Percentiles rank a stretch among this genome's conserved stretches.
Conservation (phyloP, 371 early-diverging fungal species). For the Blakeslea trispora region DNA sequence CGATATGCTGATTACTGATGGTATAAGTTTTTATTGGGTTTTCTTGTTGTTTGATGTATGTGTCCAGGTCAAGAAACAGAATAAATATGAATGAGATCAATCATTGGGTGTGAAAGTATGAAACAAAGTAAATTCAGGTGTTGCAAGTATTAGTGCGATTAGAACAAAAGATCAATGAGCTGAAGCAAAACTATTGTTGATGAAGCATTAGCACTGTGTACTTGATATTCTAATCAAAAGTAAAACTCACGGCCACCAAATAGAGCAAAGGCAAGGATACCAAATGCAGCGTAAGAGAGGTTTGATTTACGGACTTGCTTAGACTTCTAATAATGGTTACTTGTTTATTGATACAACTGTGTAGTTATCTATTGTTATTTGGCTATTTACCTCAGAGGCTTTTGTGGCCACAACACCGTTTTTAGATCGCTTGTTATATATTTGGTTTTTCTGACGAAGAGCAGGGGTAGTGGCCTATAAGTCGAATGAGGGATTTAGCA, state of each 20-base stretch:
- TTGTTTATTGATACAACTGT: no score
- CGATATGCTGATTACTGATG: no score
- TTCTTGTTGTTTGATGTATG: neutral
- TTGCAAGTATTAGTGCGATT: neutral
- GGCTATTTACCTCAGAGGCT: constrained; percentile 18
- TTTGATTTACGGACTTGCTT: constrained; percentile 11
- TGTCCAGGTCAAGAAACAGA: neutral
- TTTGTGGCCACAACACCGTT: constrained; percentile 21
- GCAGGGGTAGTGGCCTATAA: constrained; percentile 33
- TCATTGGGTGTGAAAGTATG: neutral
- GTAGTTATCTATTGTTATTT: neutral
- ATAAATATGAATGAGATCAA: neutral
- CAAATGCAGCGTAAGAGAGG: constrained; percentile 24
- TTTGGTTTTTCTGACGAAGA: constrained; percentile 31
- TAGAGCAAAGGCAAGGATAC: constrained; percentile 20
- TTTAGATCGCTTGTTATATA: constrained; percentile 27
- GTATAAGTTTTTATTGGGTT: neutral
- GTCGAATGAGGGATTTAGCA: no score
- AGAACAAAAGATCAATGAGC: constrained; percentile 19
- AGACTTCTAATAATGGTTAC: constrained; percentile 8
- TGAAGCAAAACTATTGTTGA: constrained; percentile 15
- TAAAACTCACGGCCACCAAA: constrained; percentile 30
- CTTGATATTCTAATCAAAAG: neutral
- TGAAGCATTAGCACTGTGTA: no score
- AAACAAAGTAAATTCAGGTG: neutral